phyloP scores from a whole-genome alignment of 2,329 filamentous ascomycete genomes.

The Metarhizium robertsii region DNA sequence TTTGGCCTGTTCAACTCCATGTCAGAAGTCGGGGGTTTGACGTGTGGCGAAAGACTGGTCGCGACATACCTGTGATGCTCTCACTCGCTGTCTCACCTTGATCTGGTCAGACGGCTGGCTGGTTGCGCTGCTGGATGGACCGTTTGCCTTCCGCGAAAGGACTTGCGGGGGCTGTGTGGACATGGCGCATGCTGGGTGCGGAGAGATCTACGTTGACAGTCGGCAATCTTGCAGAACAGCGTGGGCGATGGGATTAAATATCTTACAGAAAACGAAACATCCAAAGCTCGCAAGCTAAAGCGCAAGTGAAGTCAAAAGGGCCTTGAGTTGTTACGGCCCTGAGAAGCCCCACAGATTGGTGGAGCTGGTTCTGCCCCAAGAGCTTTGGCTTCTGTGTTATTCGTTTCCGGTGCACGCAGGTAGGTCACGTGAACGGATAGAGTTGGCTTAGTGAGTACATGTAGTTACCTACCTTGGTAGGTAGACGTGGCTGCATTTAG shows the following conservation, averaged over 20 bases:
- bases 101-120: constrained; percentile 11
- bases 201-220: background rate
- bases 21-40: background rate
- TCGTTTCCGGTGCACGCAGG: background rate
- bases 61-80: background rate
- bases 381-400: background rate
- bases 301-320: background rate
- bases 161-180: constrained; percentile 25
- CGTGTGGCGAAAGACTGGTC: background rate
- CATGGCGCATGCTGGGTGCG: constrained; percentile 23
- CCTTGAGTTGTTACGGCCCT: background rate
- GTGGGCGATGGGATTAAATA: background rate
- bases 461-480: background rate
- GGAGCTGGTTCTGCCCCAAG: background rate
- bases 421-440: background rate
- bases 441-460: background rate
- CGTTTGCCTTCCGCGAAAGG: constrained; percentile 26
- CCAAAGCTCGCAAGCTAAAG: background rate
- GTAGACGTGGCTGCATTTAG: background rate
- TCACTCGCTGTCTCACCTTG: constrained; percentile 16
- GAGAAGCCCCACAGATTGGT: background rate
- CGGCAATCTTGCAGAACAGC: background rate
- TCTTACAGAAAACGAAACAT: background rate
- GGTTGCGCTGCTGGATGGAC: constrained; percentile 14
- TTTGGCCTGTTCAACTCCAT: constrained; percentile 12